phyloP scores from a whole-genome alignment of 495 filamentous ascomycete genomes.

The Podospora anserina region DNA sequence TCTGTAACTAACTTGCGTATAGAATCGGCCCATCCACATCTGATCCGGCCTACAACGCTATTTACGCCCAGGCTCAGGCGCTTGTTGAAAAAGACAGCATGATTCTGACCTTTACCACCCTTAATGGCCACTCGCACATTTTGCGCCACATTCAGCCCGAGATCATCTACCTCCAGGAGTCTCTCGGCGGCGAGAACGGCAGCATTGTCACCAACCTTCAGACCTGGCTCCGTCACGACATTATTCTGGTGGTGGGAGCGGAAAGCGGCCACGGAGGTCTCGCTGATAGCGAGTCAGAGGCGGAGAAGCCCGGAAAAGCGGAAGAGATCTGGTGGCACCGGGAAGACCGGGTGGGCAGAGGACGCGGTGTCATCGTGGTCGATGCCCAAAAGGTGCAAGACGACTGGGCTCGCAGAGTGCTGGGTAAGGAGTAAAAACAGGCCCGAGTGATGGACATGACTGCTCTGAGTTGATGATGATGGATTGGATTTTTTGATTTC shows the following conservation, averaged over 20 bases:
- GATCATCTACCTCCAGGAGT: conserved; percentile 80
- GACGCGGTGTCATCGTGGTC: conserved; percentile 81
- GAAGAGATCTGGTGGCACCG: conserved; percentile 76
- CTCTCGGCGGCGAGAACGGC: conserved; percentile 67
- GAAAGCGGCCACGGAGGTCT: conserved; percentile 80
- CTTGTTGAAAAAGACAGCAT: conserved; percentile 79
- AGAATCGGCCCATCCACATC: conserved; percentile 32
- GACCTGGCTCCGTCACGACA: conserved; percentile 78
- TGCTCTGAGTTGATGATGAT: conserved; percentile 5
- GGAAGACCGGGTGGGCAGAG: conserved; percentile 75
- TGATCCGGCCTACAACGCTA: conserved; percentile 65
- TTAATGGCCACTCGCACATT: conserved; percentile 74
- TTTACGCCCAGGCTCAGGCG: conserved; percentile 69
- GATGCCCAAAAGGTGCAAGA: conserved; percentile 73
- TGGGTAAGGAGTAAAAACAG: conserved; percentile 61
- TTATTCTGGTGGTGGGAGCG: conserved; percentile 77
- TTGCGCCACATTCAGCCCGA: conserved; percentile 78
- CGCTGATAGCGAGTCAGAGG: conserved; percentile 86
- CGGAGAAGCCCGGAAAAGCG: conserved; percentile 51
- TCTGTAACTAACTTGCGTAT: conserved; percentile 18
- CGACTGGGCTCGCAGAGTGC: conserved; percentile 76
- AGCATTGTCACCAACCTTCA: conserved; percentile 67
- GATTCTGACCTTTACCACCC: conserved; percentile 83
- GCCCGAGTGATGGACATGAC: background rate
- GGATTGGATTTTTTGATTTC: conserved; percentile 16